Evolutionary conservation across 768 basidiomycete species (phyloP).

Genomic region (Lyophyllum semitale): DNA sequence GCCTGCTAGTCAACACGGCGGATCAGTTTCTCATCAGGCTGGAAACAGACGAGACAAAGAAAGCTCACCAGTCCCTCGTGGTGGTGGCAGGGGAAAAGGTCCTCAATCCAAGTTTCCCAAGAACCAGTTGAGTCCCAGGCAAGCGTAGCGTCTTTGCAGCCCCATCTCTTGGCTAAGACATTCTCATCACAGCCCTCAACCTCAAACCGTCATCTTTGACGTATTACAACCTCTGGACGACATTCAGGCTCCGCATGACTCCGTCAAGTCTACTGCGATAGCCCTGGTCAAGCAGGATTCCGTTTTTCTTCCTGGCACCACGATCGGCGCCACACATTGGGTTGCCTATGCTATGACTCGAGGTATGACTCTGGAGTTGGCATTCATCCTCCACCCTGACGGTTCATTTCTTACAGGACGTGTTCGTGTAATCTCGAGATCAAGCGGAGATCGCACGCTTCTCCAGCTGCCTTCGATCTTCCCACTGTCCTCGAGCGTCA

Average conservation of each 20-base stretch:
- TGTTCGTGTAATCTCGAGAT: conserved; percentile 85
- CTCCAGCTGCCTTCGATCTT: conserved; percentile 75
- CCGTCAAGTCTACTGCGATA: conserved; percentile 87
- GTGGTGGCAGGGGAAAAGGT: conserved; percentile 38
- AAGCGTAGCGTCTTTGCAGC: conserved; percentile 16
- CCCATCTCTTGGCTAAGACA: conserved; percentile 7
- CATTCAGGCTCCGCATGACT: conserved; percentile 73
- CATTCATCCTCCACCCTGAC: conserved; percentile 1
- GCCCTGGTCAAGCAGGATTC: conserved; percentile 86
- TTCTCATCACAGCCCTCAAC: conserved; percentile 47
- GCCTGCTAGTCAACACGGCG: conserved; percentile 45
- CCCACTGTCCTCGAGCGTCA: conserved; percentile 61
- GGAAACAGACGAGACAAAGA: conserved; percentile 64
- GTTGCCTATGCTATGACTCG: conserved; percentile 92
- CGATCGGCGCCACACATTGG: conserved; percentile 90
- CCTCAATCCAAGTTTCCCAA: conserved; percentile 47
- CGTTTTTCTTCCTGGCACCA: conserved; percentile 81
- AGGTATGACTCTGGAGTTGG: conserved; percentile 38
- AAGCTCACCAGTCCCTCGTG: conserved; percentile 65
- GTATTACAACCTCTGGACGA: conserved; percentile 73
- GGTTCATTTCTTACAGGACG: conserved; percentile 48
- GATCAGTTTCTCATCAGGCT: conserved; percentile 19
- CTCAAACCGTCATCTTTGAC: conserved; percentile 75
- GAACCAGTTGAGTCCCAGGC: conserved; percentile 61
- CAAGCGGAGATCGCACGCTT: conserved; percentile 84